Base-by-base conservation (phyloP, 2,329 filamentous ascomycete species). In the Pestalotiopsis sp. region DNA sequence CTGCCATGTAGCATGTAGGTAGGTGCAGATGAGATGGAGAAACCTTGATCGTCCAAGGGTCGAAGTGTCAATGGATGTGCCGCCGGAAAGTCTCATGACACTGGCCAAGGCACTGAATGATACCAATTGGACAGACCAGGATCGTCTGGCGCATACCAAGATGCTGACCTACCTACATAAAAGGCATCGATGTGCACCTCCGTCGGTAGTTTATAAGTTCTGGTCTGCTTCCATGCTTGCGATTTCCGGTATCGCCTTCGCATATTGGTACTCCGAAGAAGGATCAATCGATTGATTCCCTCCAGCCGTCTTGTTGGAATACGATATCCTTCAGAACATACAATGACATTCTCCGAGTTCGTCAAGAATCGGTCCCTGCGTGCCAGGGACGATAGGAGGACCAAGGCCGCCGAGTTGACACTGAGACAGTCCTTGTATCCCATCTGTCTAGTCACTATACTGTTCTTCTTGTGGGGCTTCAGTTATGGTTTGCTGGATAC, bases 381-480 rank as follows among this genome's bases (percentile, higher is more conserved):
- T 66, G 76, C 79, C 41, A 77, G 75, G 45, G 81, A 84, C 70
- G 79, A 82, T 68, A 78, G 82, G 74, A 80, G 85, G 67, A 89
- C 87, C 3, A 83, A 80, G 25, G 86, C 87, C 23, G 84, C 86
- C n/a, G 85, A 92, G 77, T 82, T 94, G 71, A 92, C 90, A 0
- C 77, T 93, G 38, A 84, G 89, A 66, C 85, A 92, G 74, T 93
- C 91, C 13, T 83, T 94, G 66, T 87, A 87, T 72, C 92, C 91
- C 3, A 84, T 93, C 61, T 82, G 83, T 67, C 84, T 94, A 4
- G 91, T 93, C 65, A 91, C 89, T 0, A 81, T 90, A 62, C 79
- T 91, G 1, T 91, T 91, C 81, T 90, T 91, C 76, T 84, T 91
- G 25, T 90, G 88, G 88, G 87, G 87, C 31, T 88, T 88, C 77